These are phyloP conservation scores for Austroboletus olivaceoglutinosus DNA, from an alignment of 1,284 basidiomycete genomes.

Conservation along the genomic window DNA sequence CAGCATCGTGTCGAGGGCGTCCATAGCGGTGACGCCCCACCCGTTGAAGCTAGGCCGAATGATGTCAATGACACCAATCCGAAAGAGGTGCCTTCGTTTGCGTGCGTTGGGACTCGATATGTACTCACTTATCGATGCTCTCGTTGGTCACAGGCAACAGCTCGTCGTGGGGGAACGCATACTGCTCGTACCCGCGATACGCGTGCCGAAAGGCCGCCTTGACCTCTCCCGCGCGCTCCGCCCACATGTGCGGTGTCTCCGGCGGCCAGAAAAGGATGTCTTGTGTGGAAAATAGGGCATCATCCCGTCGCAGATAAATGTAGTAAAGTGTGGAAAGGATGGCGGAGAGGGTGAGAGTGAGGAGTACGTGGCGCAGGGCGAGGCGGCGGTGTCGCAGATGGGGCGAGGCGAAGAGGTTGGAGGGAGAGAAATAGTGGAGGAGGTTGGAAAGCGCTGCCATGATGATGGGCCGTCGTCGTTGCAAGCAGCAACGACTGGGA, in stretches of 20 bases:
- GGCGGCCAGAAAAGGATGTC: slow-evolving; percentile 17
- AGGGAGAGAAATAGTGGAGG: background rate
- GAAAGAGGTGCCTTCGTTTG: background rate
- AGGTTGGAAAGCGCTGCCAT: slow-evolving; percentile 6
- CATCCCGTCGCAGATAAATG: slow-evolving; percentile 8
- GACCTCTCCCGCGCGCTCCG: slow-evolving; percentile 52
- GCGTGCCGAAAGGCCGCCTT: slow-evolving; percentile 62
- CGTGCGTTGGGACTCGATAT: background rate
- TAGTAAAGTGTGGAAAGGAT: slow-evolving; percentile 23
- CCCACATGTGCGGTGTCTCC: slow-evolving; percentile 42
- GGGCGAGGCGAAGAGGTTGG: background rate
- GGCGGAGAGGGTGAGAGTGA: slow-evolving; percentile 23
- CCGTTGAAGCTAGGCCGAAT: slow-evolving; percentile 59
- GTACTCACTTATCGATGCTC: slow-evolving; percentile 50
- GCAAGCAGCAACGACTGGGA: too few relatives aligned
- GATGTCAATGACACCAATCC: slow-evolving; percentile 11
- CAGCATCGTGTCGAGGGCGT: slow-evolving; percentile 85
- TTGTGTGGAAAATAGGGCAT: slow-evolving; percentile 2
- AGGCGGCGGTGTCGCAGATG: slow-evolving; percentile 20
- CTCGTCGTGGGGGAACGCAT: slow-evolving; percentile 61
- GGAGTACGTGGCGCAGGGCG: slow-evolving; percentile 29
- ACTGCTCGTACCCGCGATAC: slow-evolving; percentile 56
- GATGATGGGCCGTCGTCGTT: background rate
- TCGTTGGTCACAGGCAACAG: slow-evolving; percentile 49
- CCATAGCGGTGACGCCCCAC: slow-evolving; percentile 84